Evolutionary conservation across 176 grass and related monocot species (phyloP).

Genomic region (Triticum monococcum): DNA sequence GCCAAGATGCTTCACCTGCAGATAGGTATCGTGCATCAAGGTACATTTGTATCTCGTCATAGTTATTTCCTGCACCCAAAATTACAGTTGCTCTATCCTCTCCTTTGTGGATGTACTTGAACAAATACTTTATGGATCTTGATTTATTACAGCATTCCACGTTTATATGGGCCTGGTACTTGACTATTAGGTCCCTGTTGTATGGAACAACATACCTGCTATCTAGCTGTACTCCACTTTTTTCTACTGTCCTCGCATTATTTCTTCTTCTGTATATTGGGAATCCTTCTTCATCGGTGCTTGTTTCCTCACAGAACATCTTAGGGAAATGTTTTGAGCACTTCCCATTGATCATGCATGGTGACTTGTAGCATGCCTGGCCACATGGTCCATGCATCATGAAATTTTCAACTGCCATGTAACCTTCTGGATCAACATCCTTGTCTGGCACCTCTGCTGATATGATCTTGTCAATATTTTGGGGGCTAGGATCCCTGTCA

Average conservation of each 20-base stretch:
- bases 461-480: constrained; percentile 21
- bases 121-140: constrained; percentile 36
- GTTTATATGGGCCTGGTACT: constrained; percentile 38
- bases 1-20: constrained; percentile 7
- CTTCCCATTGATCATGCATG: constrained; percentile 21
- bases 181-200: constrained; percentile 5
- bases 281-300: constrained; percentile 17
- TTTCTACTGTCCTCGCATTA: neutral
- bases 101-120: constrained; percentile 43
- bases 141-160: constrained; percentile 34
- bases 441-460: neutral
- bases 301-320: neutral
- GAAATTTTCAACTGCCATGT: constrained; percentile 9
- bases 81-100: neutral
- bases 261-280: constrained; percentile 22
- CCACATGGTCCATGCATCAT: constrained; percentile 39
- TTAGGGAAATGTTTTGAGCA: constrained; percentile 37
- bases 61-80: neutral
- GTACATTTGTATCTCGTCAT: constrained; percentile 34
- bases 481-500: neutral
- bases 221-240: constrained; percentile 16
- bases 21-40: constrained; percentile 39
- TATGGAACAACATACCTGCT: constrained; percentile 18
- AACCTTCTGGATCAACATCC: neutral
- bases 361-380: neutral